These are phyloP conservation scores for Termitomyces heimii DNA, from an alignment of 768 basidiomycete genomes.

Conservation along the genomic window DNA sequence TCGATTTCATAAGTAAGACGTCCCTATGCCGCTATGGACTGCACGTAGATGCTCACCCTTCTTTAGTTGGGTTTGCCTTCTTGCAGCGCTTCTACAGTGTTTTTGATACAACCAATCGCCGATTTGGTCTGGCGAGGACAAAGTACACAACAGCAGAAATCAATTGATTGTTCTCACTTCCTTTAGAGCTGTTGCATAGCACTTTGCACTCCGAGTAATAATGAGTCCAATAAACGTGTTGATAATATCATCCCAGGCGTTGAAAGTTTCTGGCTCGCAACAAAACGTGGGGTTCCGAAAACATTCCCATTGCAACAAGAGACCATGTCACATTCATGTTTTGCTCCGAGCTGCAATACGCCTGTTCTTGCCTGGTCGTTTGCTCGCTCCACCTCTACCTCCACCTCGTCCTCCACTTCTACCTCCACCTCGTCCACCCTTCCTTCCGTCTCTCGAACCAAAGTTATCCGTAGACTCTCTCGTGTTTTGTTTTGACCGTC, in stretches of 20 bases:
- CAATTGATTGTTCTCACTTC: constrained; percentile 16
- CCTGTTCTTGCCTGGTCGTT: constrained; percentile 57
- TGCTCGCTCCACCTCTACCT: constrained; percentile 26
- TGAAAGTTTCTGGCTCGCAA: neutral
- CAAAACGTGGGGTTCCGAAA: too few relatives aligned
- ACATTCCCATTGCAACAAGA: neutral
- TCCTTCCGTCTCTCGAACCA: constrained; percentile 25
- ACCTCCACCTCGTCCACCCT: constrained; percentile 17
- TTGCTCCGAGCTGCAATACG: constrained; percentile 39
- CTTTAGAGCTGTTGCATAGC: neutral
- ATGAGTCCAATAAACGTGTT: neutral
- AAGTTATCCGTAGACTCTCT: constrained; percentile 77
- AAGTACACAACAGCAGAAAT: constrained; percentile 27
- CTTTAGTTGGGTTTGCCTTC: constrained; percentile 46
- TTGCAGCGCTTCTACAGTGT: constrained; percentile 58
- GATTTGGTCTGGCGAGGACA: constrained; percentile 32
- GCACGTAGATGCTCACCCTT: neutral
- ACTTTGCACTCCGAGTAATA: neutral
- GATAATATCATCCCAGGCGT: neutral
- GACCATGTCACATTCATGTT: constrained; percentile 5
- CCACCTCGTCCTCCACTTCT: constrained; percentile 23
- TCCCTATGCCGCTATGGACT: too few relatives aligned
- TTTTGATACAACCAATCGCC: constrained; percentile 37
- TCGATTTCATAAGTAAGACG: constrained; percentile 57
- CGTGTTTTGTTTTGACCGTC: constrained; percentile 78